A percentile compares a stretch with the other conserved stretches of the same genome.
Conservation (phyloP, 495 filamentous ascomycete species). For the Hypoxylon intermedium region DNA sequence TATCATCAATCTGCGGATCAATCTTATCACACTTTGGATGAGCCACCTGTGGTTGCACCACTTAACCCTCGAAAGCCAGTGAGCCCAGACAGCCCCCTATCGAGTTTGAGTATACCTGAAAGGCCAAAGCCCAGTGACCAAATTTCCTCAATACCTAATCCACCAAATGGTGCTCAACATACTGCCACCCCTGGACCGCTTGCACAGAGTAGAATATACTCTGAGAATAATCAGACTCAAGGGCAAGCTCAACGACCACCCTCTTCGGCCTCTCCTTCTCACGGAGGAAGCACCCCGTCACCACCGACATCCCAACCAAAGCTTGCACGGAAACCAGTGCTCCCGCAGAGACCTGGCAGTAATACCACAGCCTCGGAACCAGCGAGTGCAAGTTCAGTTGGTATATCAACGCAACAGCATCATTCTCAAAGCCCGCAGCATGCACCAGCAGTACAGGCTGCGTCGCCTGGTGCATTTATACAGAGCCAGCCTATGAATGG, state of each 20-base stretch:
- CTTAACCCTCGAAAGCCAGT: conserved; percentile 24
- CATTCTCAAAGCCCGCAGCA: conserved; percentile 5
- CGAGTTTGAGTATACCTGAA: neutral
- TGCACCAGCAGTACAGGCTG: neutral
- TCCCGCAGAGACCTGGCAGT: conserved; percentile 7
- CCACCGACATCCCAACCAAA: conserved; percentile 7
- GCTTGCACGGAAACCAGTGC: conserved; percentile 10
- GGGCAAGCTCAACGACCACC: neutral
- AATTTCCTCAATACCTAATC: neutral
- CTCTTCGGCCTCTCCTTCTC: neutral
- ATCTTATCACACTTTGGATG: conserved; percentile 7
- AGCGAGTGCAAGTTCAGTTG: neutral
- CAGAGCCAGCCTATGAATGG: conserved; percentile 5
- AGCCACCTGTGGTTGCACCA: conserved; percentile 20
- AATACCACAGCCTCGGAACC: neutral
- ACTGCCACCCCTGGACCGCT: neutral
- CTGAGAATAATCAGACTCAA: neutral
- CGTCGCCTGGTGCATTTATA: neutral
- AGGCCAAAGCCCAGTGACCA: conserved; percentile 9
- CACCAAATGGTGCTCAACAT: neutral
- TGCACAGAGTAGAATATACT: neutral
- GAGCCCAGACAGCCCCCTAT: conserved; percentile 9
- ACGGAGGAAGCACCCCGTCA: neutral
- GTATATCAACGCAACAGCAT: conserved; percentile 1
- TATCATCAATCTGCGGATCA: conserved; percentile 1